phyloP scores from a whole-genome alignment of 2,329 filamentous ascomycete genomes.

The Alternaria conjuncta region DNA sequence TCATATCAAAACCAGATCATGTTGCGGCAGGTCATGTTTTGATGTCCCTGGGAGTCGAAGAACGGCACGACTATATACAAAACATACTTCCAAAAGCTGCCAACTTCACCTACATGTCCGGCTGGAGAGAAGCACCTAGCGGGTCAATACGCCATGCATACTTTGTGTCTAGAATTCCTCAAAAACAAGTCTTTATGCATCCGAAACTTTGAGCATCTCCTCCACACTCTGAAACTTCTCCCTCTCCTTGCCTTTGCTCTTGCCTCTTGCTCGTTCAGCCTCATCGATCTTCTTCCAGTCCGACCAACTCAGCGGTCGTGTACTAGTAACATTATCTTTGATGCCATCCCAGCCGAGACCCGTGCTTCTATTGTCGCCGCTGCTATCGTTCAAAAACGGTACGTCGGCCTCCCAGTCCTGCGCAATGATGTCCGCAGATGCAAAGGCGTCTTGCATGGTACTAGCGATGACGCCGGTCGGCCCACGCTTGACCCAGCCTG shows the following conservation, averaged over 20 bases:
- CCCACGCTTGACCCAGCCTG: constrained; percentile 95
- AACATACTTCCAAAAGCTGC: neutral
- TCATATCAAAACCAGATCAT: neutral
- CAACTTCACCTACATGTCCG: neutral
- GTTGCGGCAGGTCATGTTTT: neutral
- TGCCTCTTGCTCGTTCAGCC: constrained; percentile 74
- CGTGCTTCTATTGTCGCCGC: constrained; percentile 42
- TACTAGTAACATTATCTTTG: constrained; percentile 62
- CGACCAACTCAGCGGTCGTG: constrained; percentile 75
- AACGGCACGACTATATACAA: no score
- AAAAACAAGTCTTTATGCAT: constrained; percentile 13
- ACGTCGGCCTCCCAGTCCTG: constrained; percentile 70
- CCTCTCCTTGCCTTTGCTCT: constrained; percentile 73
- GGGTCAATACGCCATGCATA: no score
- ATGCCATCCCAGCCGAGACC: constrained; percentile 79
- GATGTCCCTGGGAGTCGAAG: neutral
- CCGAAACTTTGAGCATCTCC: constrained; percentile 63
- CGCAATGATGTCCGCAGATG: constrained; percentile 81
- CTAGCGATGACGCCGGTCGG: constrained; percentile 95
- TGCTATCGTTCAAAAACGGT: constrained; percentile 57
- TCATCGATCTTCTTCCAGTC: constrained; percentile 87
- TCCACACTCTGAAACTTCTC: constrained; percentile 67
- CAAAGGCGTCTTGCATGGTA: constrained; percentile 94
- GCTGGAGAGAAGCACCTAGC: neutral
- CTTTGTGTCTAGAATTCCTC: neutral